phyloP scores from a whole-genome alignment of 805 yeast species.

The Metschnikowia aberdeeniae region DNA sequence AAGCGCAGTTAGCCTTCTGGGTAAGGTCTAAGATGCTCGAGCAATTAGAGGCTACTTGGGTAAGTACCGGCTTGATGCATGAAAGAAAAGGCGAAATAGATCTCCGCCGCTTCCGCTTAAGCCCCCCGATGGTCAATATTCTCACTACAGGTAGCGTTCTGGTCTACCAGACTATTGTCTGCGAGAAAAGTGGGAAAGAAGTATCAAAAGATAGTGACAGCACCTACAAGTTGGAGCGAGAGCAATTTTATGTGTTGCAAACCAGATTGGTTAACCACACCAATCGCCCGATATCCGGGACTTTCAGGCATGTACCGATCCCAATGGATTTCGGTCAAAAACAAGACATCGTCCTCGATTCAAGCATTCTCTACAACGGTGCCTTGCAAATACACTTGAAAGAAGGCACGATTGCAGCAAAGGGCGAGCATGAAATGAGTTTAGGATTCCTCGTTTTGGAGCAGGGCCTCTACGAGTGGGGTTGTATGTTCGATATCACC shows the following conservation, averaged over 20 bases:
- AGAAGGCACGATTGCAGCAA: slow-evolving; percentile 35
- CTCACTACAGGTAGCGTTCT: slow-evolving; percentile 48
- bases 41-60: slow-evolving; percentile 66
- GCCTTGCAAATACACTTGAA: slow-evolving; percentile 55
- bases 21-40: slow-evolving; percentile 61
- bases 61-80: slow-evolving; percentile 20
- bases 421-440: slow-evolving; percentile 37
- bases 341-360: slow-evolving; percentile 37
- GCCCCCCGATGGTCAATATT: slow-evolving; percentile 54
- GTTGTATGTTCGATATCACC: slow-evolving; percentile 35
- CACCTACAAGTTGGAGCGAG: slow-evolving; percentile 22
- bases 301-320: slow-evolving; percentile 58
- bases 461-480: slow-evolving; percentile 81
- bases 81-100: slow-evolving; percentile 56
- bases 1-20: slow-evolving; percentile 74
- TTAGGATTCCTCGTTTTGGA: slow-evolving; percentile 65
- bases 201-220: slow-evolving; percentile 23
- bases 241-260: slow-evolving; percentile 48
- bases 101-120: slow-evolving; percentile 60
- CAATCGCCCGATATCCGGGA: slow-evolving; percentile 42
- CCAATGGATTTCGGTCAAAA: slow-evolving; percentile 11
- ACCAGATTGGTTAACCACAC: slow-evolving; percentile 51
- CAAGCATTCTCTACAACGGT: slow-evolving; percentile 69
- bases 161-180: slow-evolving; percentile 29
- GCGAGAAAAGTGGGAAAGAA: slow-evolving; percentile 11